A percentile compares a stretch with the other conserved stretches of the same genome.
These are phyloP conservation scores for Suillus plorans DNA, from an alignment of 768 basidiomycete species.

Conservation along the genomic window DNA sequence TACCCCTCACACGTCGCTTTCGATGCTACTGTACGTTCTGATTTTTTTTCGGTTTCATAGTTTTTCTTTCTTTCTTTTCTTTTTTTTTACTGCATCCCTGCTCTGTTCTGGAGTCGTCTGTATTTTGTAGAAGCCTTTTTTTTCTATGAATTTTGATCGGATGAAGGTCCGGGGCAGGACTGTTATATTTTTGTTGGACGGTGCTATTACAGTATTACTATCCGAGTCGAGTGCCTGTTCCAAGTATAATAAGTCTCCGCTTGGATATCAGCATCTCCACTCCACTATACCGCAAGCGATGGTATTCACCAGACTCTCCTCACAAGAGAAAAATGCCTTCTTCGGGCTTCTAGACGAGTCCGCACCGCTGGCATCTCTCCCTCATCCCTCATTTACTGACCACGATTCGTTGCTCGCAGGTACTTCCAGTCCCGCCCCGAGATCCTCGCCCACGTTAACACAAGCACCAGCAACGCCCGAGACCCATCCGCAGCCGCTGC, in stretches of 20 bases:
- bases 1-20: background rate
- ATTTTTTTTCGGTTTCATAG: background rate
- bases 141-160: conserved; percentile 8
- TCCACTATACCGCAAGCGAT: conserved; percentile 33
- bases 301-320: conserved; percentile 69
- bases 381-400: background rate
- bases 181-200: background rate
- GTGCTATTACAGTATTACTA: background rate
- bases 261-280: background rate
- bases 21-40: background rate
- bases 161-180: background rate
- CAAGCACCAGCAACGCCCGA: conserved; percentile 7
- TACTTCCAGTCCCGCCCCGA: conserved; percentile 77
- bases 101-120: conserved; percentile 17
- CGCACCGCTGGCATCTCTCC: conserved; percentile 7
- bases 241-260: background rate
- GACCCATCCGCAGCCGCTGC: conserved; percentile 29
- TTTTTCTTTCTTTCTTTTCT: background rate
- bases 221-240: background rate
- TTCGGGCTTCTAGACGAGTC: conserved; percentile 81
- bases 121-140: conserved; percentile 29
- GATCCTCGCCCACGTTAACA: conserved; percentile 38
- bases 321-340: conserved; percentile 77
- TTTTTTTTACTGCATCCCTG: conserved; percentile 6
- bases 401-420: conserved; percentile 35